These are phyloP conservation scores for Solanum tarapatanum DNA, from an alignment of 257 asterid species.

Conservation along the genomic window DNA sequence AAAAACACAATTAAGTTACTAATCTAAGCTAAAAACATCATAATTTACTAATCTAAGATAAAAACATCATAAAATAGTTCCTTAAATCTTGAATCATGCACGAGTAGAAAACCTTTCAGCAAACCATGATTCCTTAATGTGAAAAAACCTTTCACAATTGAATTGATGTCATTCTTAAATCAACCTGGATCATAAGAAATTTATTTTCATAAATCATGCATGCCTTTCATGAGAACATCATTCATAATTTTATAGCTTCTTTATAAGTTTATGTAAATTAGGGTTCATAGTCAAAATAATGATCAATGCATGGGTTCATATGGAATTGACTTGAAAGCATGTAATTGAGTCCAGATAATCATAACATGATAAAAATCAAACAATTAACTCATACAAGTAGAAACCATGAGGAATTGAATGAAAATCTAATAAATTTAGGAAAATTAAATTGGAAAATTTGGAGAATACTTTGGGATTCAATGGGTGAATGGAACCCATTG, in stretches of 20 bases:
- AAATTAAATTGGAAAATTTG: neutral
- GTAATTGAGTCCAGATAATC: neutral
- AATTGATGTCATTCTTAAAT: neutral
- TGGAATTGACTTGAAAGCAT: neutral
- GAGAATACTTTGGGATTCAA: neutral
- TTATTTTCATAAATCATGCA: neutral
- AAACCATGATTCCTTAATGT: neutral
- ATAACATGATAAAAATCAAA: neutral
- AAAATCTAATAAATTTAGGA: neutral
- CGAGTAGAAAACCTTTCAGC: neutral
- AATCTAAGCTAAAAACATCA: too few species aligned
- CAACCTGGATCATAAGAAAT: neutral
- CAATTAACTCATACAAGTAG: neutral
- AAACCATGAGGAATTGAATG: neutral
- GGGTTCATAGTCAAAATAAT: neutral
- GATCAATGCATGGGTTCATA: neutral
- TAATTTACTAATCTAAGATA: too few species aligned
- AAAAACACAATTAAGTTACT: neutral
- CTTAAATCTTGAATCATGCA: neutral
- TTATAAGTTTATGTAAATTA: too few species aligned
- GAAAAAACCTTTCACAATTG: neutral
- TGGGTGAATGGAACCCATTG: neutral
- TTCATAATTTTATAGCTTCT: neutral
- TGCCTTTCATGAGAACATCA: neutral
- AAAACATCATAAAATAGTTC: neutral